Base-by-base conservation (phyloP, 2,329 filamentous ascomycete genomes). In the Colletotrichum siamense region DNA sequence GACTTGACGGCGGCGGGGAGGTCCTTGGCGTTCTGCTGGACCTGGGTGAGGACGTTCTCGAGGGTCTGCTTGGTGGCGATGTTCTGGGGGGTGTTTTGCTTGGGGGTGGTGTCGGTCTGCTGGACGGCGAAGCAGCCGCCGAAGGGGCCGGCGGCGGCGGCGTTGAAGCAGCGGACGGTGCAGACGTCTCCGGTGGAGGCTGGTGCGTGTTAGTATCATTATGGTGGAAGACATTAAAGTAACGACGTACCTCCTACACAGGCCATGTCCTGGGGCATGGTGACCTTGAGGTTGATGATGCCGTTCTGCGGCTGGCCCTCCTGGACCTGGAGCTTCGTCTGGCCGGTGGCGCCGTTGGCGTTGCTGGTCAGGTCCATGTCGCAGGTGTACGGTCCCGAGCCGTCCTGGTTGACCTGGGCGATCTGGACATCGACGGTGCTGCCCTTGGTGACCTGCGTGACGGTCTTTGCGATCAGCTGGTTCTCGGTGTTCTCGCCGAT, bases 121-220 rank as follows among this genome's bases (percentile, higher is more conserved):
- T 91, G 88, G 18, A 92, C 87, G 3, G 90, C 84, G 80, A 92
- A 89, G 82, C 91, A 92, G 65, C 91, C 88, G 57, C 89, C 89
- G 72, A 92, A 92, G 16, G 90, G 89, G 6, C 90, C 90, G 8
- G 89, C 89, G 4, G 88, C 82, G 10, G 90, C 89, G 65, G 88
- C 89, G 84, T 92, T 92, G 34, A 89, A 86, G 85, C 91, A 92
- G 30, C 91, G 88, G n/a, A 92, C 85, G 2, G 90, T 92, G 85
- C 90, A 92, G 44, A 92, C 80, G 69, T 91, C 89, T 52, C 92
- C 91, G 1, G 90, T 91, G 0, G 91, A 91, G 8, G 84, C 88
- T 88, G 52, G 8, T 16, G 8, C 22, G 77, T 71, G 44, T 71
- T 65, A 71, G 44, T 32, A 16, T 76, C 34, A 16, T 36, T 16